These are phyloP conservation scores for Colletotrichum cordylinicola DNA, from an alignment of 2,329 filamentous ascomycete genomes.

Conservation along the genomic window DNA sequence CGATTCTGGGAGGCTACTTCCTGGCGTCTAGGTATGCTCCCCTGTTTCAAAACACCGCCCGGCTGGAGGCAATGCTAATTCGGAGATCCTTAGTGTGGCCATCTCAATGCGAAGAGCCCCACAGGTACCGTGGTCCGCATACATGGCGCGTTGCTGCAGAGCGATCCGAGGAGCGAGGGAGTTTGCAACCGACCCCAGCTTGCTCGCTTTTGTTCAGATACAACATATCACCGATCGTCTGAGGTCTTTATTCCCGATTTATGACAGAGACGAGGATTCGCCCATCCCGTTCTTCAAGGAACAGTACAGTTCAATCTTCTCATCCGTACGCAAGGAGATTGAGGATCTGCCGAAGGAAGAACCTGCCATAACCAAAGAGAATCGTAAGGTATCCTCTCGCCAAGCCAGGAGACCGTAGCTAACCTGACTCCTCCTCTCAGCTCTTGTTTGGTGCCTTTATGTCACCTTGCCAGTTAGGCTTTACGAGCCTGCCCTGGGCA, in stretches of 20 bases:
- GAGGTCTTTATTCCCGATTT: constrained; percentile 28
- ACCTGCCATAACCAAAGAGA: background rate
- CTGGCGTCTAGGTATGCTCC: constrained; percentile 36
- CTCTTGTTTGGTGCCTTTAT: constrained; percentile 39
- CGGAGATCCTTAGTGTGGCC: constrained; percentile 22
- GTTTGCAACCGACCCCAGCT: constrained; percentile 16
- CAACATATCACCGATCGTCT: constrained; percentile 37
- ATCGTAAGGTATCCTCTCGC: background rate
- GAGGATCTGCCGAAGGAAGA: constrained; percentile 25
- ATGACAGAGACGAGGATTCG: constrained; percentile 15
- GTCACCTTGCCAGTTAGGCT: constrained; percentile 36
- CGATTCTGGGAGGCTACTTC: constrained; percentile 46
- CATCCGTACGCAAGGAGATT: constrained; percentile 36
- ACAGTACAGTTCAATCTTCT: constrained; percentile 38
- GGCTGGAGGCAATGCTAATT: background rate
- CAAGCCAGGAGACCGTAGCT: accelerated
- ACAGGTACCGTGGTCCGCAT: constrained; percentile 34
- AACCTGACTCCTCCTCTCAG: constrained; percentile 23
- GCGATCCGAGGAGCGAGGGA: constrained; percentile 26
- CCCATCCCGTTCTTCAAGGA: constrained; percentile 24
- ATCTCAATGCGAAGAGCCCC: constrained; percentile 36
- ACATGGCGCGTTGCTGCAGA: constrained; percentile 40
- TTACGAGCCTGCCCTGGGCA: constrained; percentile 41
- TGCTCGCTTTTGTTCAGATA: constrained; percentile 37
- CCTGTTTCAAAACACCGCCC: background rate